Base-by-base conservation (phyloP, 768 basidiomycete genomes). In the Pleurotus giganteus region DNA sequence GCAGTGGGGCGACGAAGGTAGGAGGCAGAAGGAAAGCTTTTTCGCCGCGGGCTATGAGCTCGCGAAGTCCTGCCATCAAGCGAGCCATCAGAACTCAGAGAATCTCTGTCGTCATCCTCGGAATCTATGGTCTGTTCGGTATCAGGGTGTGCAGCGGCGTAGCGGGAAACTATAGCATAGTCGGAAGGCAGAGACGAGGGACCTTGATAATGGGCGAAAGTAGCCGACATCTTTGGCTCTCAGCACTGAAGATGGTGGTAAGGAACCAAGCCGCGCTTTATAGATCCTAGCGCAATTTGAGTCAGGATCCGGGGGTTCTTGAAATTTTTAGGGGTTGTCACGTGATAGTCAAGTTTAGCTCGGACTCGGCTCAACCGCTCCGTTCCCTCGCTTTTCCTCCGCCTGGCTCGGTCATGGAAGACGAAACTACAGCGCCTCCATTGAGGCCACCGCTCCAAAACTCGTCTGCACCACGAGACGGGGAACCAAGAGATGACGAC, bases 181-280 rank as follows among this genome's bases (percentile, higher is more conserved):
- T 87, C 86, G 2, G 86, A 81, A 11, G 82, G 83, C 17, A 88
- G 67, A 1, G 85, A 86, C 7, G 79, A 77, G 7, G 85, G 78
- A 2, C 75, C 73, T 61, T 81, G 78, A 32, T 81, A 77, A 61
- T 84, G 82, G 6, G 78, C 81, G 23, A 78, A 82, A 2, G 77
- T 85, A 4, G 75, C 75, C 57, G 75, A 75, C 71, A 72, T 74
- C n/a, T 19, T 34, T 47, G 46, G 13, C 13, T 15, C 26, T 13
- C 13, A n/a, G n/a, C 46, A 47, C 23, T 27, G 27, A 7, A 4
- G 28, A 29, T 47, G 49, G 32, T 51, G 49, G 31, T 36, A 32
- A 32, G 49, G 34, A 51, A 32, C 17, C 28, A 32, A 51, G 49
- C 21, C 11, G 32, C 31, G 28, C 15, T 9, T 9, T 17, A 11